These are phyloP conservation scores for Coniochaeta prunicola DNA, from an alignment of 2,329 filamentous ascomycete genomes.

Conservation along the genomic window DNA sequence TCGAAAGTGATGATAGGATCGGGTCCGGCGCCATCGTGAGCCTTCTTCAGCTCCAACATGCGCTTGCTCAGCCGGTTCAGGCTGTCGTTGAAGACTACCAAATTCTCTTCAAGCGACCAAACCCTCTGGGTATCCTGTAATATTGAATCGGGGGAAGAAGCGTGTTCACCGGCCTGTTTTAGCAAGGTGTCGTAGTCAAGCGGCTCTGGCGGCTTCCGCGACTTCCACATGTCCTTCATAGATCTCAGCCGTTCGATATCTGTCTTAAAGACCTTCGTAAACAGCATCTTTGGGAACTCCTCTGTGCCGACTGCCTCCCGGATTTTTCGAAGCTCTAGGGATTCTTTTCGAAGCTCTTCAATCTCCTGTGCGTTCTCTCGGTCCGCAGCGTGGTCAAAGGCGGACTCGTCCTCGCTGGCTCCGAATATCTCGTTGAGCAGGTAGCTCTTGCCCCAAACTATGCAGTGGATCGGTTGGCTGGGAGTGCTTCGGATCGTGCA, in stretches of 20 bases:
- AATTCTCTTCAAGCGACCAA: constrained; percentile 80
- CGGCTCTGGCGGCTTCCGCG: constrained; percentile 63
- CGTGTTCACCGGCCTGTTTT: constrained; percentile 37
- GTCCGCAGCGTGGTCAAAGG: constrained; percentile 73
- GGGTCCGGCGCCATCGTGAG: constrained; percentile 35
- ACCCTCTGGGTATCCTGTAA: constrained; percentile 62
- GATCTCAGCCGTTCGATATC: constrained; percentile 77
- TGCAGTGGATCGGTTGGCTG: constrained; percentile 95
- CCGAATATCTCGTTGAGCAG: constrained; percentile 93
- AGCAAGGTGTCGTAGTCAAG: constrained; percentile 61
- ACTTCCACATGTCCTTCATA: constrained; percentile 97
- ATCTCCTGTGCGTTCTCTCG: constrained; percentile 83
- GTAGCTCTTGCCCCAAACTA: constrained; percentile 98
- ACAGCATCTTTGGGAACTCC: constrained; percentile 72
- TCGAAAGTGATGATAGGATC: constrained; percentile 76
- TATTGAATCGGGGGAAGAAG: constrained; percentile 46
- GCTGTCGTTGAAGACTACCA: constrained; percentile 81
- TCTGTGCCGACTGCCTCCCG: constrained; percentile 71
- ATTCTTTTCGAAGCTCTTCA: constrained; percentile 76
- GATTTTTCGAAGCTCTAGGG: constrained; percentile 76
- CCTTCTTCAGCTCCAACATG: constrained; percentile 54
- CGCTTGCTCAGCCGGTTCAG: constrained; percentile 69
- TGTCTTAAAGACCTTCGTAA: constrained; percentile 84
- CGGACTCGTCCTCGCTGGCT: constrained; percentile 76
- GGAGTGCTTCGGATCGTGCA: constrained; percentile 97